Base-by-base conservation (phyloP, 164 flowering plant species). In the Nelumbo lutea region DNA sequence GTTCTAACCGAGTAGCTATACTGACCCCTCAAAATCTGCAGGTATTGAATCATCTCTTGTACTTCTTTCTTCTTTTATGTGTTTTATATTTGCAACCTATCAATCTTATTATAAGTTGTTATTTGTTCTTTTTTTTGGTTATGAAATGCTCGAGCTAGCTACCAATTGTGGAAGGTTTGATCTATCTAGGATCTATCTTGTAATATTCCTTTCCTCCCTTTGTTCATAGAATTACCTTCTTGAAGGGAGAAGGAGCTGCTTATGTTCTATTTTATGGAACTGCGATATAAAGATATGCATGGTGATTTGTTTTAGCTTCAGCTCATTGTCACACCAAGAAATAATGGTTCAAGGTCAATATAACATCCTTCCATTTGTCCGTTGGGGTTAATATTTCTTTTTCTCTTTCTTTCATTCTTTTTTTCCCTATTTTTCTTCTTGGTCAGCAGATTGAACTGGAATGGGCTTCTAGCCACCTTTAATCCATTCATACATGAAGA, bases 1-100 rank as follows among this genome's bases (percentile, higher is more conserved):
- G 98, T 73, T 56, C 96, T 4, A 81, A 83, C 70, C 88, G 96
- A 56, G 83, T 86, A 64, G 79, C 86, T 43, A 73, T 88, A 53
- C 88, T 94, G 75, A 77, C 81, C 5, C 91, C 89, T 67, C 91
- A 83, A 69, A 82, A 82, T 78, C 55, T 88, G 9, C 79, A 91
- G 91, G 97, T 87, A 38, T n/a, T 57, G 15, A 56, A 6, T 52
- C 7, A 10, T 40, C 56, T 4, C 42, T 7, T 42, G 7, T 46
- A 40, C 2, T 53, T 13, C 40, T 57, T 3, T 56, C 40, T 61
- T 44, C 2, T 15, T 58, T n/a, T 38, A 61, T 51, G 6, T 50
- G 7, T 42, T 38, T 50, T 5, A 6, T 64, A 1, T n/a, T 57
- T 4, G 4, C 48, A 4, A 46, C 48, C 48, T 46, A 46, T 4